Evolutionary conservation across 768 basidiomycete genomes (phyloP).

Genomic region (Lactarius akahatsu): DNA sequence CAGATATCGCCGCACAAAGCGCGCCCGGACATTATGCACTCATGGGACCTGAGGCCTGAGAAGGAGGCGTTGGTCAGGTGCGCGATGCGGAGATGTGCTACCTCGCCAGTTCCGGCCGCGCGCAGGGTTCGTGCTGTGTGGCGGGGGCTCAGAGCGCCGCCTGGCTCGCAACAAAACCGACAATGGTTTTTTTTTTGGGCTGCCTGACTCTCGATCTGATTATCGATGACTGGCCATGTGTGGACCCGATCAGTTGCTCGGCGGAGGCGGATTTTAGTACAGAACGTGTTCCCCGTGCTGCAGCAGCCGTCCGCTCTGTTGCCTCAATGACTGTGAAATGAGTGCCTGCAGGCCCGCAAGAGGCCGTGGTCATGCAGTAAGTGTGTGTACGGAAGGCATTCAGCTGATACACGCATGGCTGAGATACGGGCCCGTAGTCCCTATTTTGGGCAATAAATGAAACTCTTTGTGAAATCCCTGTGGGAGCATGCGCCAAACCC

Average conservation of each 20-base stretch:
- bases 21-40: constrained; percentile 21
- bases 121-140: constrained; percentile 11
- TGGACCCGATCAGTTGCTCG: constrained; percentile 25
- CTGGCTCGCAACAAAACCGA: constrained; percentile 12
- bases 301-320: constrained; percentile 22
- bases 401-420: constrained; percentile 26
- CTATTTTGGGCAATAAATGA: constrained; percentile 27
- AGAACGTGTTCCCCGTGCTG: constrained; percentile 29
- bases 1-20: constrained; percentile 22
- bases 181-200: not conserved
- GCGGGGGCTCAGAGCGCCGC: constrained; percentile 18
- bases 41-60: constrained; percentile 18
- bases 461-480: constrained; percentile 26
- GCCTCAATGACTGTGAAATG: constrained; percentile 27
- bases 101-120: constrained; percentile 24
- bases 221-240: constrained; percentile 22
- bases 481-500: constrained; percentile 26
- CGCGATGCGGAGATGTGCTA: constrained; percentile 25
- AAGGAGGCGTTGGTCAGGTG: constrained; percentile 23
- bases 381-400: constrained; percentile 27
- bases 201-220: constrained; percentile 23
- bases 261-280: constrained; percentile 28
- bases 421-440: constrained; percentile 24
- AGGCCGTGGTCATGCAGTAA: constrained; percentile 27
- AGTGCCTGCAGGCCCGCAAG: constrained; percentile 29